Evolutionary conservation across 345 rosid species (phyloP), one percentile per base, ranked within the genome.

Genomic region (Brassica rapa): DNA sequence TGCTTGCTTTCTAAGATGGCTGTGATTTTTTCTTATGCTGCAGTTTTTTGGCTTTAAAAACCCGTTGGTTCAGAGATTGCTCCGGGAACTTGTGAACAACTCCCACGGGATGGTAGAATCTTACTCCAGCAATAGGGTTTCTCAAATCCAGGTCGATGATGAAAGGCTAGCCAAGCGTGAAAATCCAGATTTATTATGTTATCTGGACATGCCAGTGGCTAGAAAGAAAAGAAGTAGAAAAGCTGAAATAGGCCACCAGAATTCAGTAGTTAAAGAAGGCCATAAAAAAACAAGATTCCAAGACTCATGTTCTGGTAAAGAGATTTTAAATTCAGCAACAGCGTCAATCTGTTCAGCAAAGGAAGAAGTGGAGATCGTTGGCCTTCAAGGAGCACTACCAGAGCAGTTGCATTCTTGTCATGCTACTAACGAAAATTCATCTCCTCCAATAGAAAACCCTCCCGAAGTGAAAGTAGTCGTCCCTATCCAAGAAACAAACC

Each of bases 41-140:
- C 94, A 95, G 97, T 90, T 90, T 74, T 95, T 95, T 80, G 99
- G 99, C 63, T 95, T 93, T 77, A 91, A 86, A 83, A 88, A 87
- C 77, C 84, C 87, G 16, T 85, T 87, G 78, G 92, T 95, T 69
- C 95, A 93, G 81, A 86, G 98, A 84, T 78, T 93, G 74, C 91
- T 95, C 69, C 83, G 97, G 81, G 97, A 95, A 84, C 83, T 90
- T 75, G 90, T 88, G 82, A 85, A 91, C 64, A 83, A 86, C 67
- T 78, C 87, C 74, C 81, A 86, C 64, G 92, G 89, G 81, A 79
- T 75, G 66, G 84, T 84, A 66, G 90, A 85, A 53, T 80, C 93
- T 67, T 80, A 75, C 81, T 83, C 84, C 72, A 78, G 82, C 82
- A 77, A 76, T 57, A 86, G 66, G 68, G 73, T 80, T 74, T 66